Conservation (phyloP, 2,329 filamentous ascomycete species). For the Nemania bipapillata region DNA sequence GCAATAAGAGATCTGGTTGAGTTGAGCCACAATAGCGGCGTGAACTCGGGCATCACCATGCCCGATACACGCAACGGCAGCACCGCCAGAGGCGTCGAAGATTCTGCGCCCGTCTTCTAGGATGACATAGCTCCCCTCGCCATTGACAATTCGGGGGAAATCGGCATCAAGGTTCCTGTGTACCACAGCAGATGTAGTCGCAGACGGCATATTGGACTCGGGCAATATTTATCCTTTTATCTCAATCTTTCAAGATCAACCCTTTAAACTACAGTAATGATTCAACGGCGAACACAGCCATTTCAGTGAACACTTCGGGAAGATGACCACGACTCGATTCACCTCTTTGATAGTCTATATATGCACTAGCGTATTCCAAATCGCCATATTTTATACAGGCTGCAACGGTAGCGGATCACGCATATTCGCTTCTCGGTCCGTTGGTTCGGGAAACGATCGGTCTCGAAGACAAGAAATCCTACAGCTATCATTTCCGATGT, state of each 20-base stretch:
- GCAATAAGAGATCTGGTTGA: slow-evolving; percentile 57
- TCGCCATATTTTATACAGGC: not conserved
- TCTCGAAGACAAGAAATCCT: slow-evolving; percentile 7
- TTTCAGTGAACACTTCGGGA: not conserved
- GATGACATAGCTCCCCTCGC: slow-evolving; percentile 54
- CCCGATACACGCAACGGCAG: slow-evolving; percentile 60
- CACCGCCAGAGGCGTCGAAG: slow-evolving; percentile 60
- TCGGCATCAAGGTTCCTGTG: slow-evolving; percentile 53
- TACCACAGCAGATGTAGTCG: slow-evolving; percentile 53
- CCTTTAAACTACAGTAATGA: not conserved
- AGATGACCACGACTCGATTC: not conserved
- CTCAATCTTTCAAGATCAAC: not conserved
- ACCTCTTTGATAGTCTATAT: not conserved
- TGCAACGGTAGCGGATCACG: not conserved
- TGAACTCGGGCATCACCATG: slow-evolving; percentile 57
- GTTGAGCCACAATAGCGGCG: slow-evolving; percentile 56
- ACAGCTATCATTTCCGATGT: slow-evolving; percentile 27
- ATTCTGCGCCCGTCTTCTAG: slow-evolving; percentile 56
- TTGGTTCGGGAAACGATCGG: slow-evolving; percentile 18
- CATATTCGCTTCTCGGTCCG: slow-evolving; percentile 4
- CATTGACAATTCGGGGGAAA: slow-evolving; percentile 51
- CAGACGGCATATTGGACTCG: slow-evolving; percentile 21
- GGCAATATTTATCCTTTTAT: not conserved
- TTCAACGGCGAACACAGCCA: not conserved
- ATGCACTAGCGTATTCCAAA: not conserved